A percentile compares a stretch with the other conserved stretches of the same genome.
These are phyloP conservation scores for Isabelozyma gotoi DNA, from an alignment of 805 yeast species.

Conservation along the genomic window DNA sequence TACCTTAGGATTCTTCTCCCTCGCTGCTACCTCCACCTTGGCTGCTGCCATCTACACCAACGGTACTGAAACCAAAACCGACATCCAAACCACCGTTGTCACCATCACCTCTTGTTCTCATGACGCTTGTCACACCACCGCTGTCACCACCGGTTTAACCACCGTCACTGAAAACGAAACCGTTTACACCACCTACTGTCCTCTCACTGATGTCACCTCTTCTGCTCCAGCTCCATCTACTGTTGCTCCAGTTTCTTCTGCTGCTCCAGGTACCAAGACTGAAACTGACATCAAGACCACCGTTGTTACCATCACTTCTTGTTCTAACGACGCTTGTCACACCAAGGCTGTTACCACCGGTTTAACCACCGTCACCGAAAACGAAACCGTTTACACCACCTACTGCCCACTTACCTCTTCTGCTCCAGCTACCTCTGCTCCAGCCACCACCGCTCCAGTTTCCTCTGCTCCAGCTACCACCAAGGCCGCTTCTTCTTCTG, in stretches of 20 bases:
- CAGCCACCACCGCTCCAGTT: slow-evolving; percentile 9
- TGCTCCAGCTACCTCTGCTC: slow-evolving; percentile 8
- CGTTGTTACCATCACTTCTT: slow-evolving; percentile 37
- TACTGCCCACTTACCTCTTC: slow-evolving; percentile 27
- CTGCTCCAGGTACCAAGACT: slow-evolving; percentile 14
- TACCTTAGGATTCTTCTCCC: slow-evolving; percentile 22
- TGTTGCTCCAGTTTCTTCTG: slow-evolving; percentile 4
- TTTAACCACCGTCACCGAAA: slow-evolving; percentile 33
- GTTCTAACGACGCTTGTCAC: slow-evolving; percentile 29
- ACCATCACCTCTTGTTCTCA: slow-evolving; percentile 38
- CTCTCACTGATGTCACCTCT: slow-evolving; percentile 16
- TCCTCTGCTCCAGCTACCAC: slow-evolving; percentile 8
- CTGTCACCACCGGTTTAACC: slow-evolving; percentile 37
- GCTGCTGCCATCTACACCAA: slow-evolving; percentile 27
- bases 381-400: slow-evolving; percentile 31
- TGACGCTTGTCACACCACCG: slow-evolving; percentile 24
- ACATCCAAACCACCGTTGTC: slow-evolving; percentile 27
- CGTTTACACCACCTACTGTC: slow-evolving; percentile 36
- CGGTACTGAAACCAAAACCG: slow-evolving; percentile 27
- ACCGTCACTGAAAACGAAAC: slow-evolving; percentile 31
- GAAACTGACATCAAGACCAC: slow-evolving; percentile 27
- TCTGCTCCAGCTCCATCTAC: slow-evolving; percentile 14
- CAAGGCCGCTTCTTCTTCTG: slow-evolving; percentile 11
- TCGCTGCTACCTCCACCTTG: slow-evolving; percentile 18
- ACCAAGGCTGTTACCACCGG: slow-evolving; percentile 33